Base-by-base conservation (phyloP, 2,329 filamentous ascomycete species). In the Arthrinium phaeospermum region DNA sequence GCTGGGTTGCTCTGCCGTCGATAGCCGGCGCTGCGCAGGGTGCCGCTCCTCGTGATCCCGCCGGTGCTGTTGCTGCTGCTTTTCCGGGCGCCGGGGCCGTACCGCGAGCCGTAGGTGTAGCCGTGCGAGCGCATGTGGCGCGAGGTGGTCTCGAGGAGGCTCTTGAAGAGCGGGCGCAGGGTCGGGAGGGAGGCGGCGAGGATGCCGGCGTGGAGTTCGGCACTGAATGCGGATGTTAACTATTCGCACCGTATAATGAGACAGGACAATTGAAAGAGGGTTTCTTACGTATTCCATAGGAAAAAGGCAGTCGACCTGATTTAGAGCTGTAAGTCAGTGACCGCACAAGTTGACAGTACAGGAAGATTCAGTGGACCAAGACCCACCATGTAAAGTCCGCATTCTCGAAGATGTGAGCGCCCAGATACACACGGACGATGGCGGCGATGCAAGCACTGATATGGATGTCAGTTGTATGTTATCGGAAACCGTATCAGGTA, bases 161-260 rank as follows among this genome's bases (percentile, higher is more conserved):
- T 68, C n/a, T 67, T 57, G 69, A 73, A 73, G 1, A 73, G 57
- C 3, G 72, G 72, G 3, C 72, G 68, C 6, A 73, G 68, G 4
- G 72, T 70, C n/a, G 72, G 72, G 4, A 73, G 68, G 14, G 70
- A 73, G 41, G 72, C 72, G 3, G 72, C 72, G 10, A 72, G 41
- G 22, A 73, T 73, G 13, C 71, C 72, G 34, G 69, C 69, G 49
- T 73, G 71, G 22, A 73, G 71, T 41, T 73, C 72, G 71, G 71
- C 71, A n/a, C 72, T 19, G 13, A 24, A 16, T 14, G 24, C 16
- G 4, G 34, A 16, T 14, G 45, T 68, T 13, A 61, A 24, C 8
- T 19, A 7, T 7, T 16, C 19, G 37, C 22, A 44, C 13, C 34
- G 7, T 10, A 41, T 0, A 10, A 7, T 41, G 37, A 10, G 37